Percentiles rank a stretch among this genome's conserved stretches.
These are phyloP conservation scores for Pseudogymnoascus sp. DNA, from an alignment of 2,329 filamentous ascomycete species.

Conservation along the genomic window DNA sequence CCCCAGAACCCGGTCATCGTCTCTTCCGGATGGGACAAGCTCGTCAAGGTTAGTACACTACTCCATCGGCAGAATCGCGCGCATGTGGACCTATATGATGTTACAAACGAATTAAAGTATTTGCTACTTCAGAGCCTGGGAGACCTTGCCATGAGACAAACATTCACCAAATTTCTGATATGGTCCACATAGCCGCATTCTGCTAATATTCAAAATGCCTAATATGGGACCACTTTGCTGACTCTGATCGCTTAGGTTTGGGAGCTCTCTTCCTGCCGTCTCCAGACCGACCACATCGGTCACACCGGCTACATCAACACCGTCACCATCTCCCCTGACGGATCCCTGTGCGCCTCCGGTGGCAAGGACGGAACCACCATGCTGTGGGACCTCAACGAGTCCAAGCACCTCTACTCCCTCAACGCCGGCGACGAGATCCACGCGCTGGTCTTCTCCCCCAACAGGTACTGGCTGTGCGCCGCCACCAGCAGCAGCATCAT, in stretches of 20 bases:
- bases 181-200: conserved; percentile 57
- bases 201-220: conserved; percentile 16
- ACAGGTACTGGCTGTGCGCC: conserved; percentile 99
- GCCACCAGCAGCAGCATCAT: conserved; percentile 97
- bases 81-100: conserved; percentile 12
- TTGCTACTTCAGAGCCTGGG: conserved; percentile 99
- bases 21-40: conserved; percentile 98
- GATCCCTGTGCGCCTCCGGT: conserved; percentile 96
- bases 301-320: conserved; percentile 99
- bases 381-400: conserved; percentile 99
- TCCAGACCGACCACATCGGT: conserved; percentile 99
- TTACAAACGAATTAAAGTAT: conserved; percentile 80
- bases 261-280: conserved; percentile 98
- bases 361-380: conserved; percentile 99
- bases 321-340: conserved; percentile 99
- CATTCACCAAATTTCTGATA: conserved; percentile 81
- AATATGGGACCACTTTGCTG: conserved; percentile 20
- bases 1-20: conserved; percentile 99
- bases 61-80: conserved; percentile 19
- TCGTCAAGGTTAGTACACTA: conserved; percentile 82
- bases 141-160: conserved; percentile 90
- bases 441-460: conserved; percentile 99
- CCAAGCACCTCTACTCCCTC: conserved; percentile 99
- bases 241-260: conserved; percentile 63
- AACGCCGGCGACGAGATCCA: conserved; percentile 99